Base-by-base conservation (phyloP, 257 asterid genomes). In the Solanum habrochaites region DNA sequence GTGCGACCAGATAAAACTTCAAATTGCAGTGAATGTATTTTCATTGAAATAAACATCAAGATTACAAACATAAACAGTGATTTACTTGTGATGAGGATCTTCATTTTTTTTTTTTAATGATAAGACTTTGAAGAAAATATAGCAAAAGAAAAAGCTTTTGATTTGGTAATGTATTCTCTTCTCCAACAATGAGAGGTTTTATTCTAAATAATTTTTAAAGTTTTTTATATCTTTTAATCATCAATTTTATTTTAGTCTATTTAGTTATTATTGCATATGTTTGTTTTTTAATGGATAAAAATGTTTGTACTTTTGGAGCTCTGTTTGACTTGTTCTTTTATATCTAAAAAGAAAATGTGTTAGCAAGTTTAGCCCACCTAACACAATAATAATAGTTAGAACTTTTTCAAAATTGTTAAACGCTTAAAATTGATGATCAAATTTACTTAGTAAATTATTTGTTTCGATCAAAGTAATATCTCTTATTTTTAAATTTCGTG, bases 1-100 rank as follows among this genome's bases (percentile, higher is more conserved):
- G 98, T 92, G 37, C 89, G 94, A 73, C 98, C 98, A 83, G 98
- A 94, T 85, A 90, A 90, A 90, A 96, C 92, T 85, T 96, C 98
- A 89, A 96, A 95, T 85, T 94, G 98, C 91, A 95, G 88, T 84
- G 98, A 91, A 47, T 90, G 91, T 25, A 90, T 96, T 80, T 80
- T 7, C 42, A 2, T 47, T n/a, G 16, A 49, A 18, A 80, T 0
- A 9, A 47, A 29, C 11, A 80, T 80, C 67, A 80, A 80, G 11
- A 80, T 80, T 47, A 80, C 11, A 47, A 47, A 16, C 15, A 80
- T 27, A 5, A 12, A n/a, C 40, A 78, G 82, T 39, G 82, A 40
- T 74, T 74, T 74, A 23, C 49, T 45, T 47, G 27, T 27, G 15
- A 62, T 27, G 15, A 62, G 6, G 16, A 29, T 47, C 43, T 47